Evolutionary conservation across 345 rosid species (phyloP), one percentile per base, ranked within the genome.

Genomic region (Syzygium jambos): DNA sequence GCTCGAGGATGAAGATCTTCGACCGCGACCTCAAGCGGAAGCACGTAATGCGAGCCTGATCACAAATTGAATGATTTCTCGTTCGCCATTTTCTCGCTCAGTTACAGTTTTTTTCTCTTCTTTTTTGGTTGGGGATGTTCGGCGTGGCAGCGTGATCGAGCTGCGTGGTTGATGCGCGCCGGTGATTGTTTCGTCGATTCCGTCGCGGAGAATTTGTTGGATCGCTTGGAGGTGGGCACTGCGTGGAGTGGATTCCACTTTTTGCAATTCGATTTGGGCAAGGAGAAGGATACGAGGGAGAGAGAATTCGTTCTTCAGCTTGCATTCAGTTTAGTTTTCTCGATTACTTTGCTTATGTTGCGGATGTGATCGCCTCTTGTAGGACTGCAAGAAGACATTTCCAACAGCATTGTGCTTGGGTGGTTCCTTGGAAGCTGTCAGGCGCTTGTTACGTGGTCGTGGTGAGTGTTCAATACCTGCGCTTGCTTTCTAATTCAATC

Each of bases 341-440:
- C 61, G n/a, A 77, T 57, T 41, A 43, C n/a, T 7, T 49, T 55
- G 61, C 29, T 57, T 43, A 9, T 22, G 27, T 51, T 57, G 52
- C 68, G 22, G 57, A 34, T 51, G 78, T 27, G 15, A 3, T 55
- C 80, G 23, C 46, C 41, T 87, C 86, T 63, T 89, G 85, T 82
- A 98, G 99, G 99, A 98, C 90, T 96, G 99, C 89, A 95, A 88
- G 93, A 98, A 93, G 92, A 90, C 86, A 56, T 98, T 98, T 91
- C 99, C 98, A 6, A 88, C 93, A 2, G 95, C 99, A 54, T 93
- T 98, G 88, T 95, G 96, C 88, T 86, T 96, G 89, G 99, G 99
- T 53, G 99, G 99, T 87, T 95, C 99, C 84, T 87, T 95, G 90
- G 92, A 91, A 87, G 95, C 99, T 88, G 89, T 94, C 53, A 91